Evolutionary conservation across 2,329 filamentous ascomycete genomes (phyloP), one percentile per base, ranked within the genome.

Genomic region (Ploettnerulaceae sp.): DNA sequence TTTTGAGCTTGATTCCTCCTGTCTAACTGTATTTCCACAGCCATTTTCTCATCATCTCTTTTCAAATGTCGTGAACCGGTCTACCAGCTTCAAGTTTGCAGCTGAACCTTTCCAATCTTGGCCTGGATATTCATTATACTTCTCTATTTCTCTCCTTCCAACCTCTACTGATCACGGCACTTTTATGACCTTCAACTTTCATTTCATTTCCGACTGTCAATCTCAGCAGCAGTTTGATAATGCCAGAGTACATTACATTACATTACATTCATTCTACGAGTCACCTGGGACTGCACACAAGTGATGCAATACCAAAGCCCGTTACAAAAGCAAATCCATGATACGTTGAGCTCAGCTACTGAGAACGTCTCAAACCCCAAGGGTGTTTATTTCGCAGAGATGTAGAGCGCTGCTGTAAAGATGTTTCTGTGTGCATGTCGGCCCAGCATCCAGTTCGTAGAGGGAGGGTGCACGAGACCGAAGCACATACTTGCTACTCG

Each of bases 1-100:
- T 70, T 49, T n/a, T 90, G 79, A 77, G 53, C 26, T 28, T n/a
- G 31, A 15, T 7, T 28, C 12, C 14, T 26, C 22, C 37, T 14
- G n/a, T 28, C 14, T 24, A 7, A n/a, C 22, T 3, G 24, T 40
- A 4, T 17, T n/a, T 8, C 11, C 4, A n/a, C 11, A 37, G 5
- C 18, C 9, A 8, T 17, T 17, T 37, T 7, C 18, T 18, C 20
- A 20, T 18, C 36, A 28, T 44, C 31, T 22, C 25, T 28, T 28
- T n/a, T n/a, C n/a, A n/a, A n/a, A n/a, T n/a, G n/a, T n/a, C n/a
- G n/a, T n/a, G n/a, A n/a, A n/a, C n/a, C n/a, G n/a, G n/a, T n/a
- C n/a, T n/a, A n/a, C n/a, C n/a, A n/a, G n/a, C n/a, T n/a, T n/a
- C n/a, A n/a, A n/a, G n/a, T n/a, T n/a, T n/a, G n/a, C n/a, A n/a